A percentile compares a stretch with the other conserved stretches of the same genome.
These are phyloP conservation scores for Scorias spongiosa DNA, from an alignment of 2,329 filamentous ascomycete species.

Conservation along the genomic window DNA sequence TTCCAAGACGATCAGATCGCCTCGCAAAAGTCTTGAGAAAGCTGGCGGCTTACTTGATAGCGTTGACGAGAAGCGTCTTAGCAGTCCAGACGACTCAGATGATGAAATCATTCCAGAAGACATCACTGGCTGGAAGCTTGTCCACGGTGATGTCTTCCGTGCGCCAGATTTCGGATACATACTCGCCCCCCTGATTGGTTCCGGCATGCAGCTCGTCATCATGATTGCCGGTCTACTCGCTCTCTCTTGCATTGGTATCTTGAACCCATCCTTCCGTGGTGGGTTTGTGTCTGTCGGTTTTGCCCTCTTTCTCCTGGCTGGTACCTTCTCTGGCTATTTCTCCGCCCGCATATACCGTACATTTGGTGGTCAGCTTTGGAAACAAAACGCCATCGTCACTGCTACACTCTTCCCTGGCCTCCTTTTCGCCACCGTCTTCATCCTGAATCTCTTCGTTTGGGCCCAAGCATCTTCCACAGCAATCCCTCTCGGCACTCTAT, in stretches of 20 bases:
- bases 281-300: conserved; percentile 75
- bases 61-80: conserved; percentile 32
- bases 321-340: conserved; percentile 75
- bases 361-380: conserved; percentile 60
- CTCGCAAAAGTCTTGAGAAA: conserved; percentile 36
- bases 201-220: conserved; percentile 73
- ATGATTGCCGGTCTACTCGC: conserved; percentile 52
- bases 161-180: conserved; percentile 54
- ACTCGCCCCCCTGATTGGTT: conserved; percentile 67
- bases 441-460: conserved; percentile 82
- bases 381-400: conserved; percentile 58
- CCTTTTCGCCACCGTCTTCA: conserved; percentile 57
- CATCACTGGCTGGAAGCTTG: conserved; percentile 71
- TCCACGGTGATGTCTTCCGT: conserved; percentile 80
- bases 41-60: conserved; percentile 18
- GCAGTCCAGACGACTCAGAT: conserved; percentile 36
- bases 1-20: conserved; percentile 30
- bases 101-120: conserved; percentile 67
- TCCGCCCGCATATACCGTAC: conserved; percentile 71
- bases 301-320: conserved; percentile 70
- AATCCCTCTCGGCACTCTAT: conserved; percentile 64
- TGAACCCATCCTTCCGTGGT: conserved; percentile 81
- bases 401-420: conserved; percentile 66
- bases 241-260: conserved; percentile 53
- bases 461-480: conserved; percentile 77